Conservation (phyloP, 106 monocot species). For the Ottelia alismoides region DNA sequence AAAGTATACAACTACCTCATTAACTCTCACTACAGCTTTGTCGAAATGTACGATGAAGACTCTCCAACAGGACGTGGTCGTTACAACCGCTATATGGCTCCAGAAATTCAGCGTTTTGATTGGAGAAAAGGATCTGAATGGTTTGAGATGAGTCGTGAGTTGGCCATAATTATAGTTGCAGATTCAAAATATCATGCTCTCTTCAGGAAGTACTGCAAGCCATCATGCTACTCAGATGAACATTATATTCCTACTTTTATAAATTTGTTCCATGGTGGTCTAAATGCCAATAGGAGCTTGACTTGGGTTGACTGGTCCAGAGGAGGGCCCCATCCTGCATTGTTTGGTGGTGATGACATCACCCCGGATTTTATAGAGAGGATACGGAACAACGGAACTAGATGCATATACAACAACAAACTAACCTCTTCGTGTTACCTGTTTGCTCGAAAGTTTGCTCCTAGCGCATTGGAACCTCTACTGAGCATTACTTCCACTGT, state of each 20-base stretch:
- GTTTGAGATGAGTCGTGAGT: constrained; percentile 17
- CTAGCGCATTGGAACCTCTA: constrained; percentile 13
- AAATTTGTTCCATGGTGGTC: constrained; percentile 14
- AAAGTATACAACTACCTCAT: constrained; percentile 15
- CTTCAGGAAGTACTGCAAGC: constrained; percentile 11
- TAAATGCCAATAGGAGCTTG: constrained; percentile 12
- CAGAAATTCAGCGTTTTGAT: constrained; percentile 3
- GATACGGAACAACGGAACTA: constrained; percentile 17
- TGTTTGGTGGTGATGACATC: constrained; percentile 4
- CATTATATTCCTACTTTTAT: constrained; percentile 18
- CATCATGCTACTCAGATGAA: constrained; percentile 19
- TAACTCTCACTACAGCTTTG: constrained; percentile 10
- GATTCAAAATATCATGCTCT: constrained; percentile 8
- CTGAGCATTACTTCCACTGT: constrained; percentile 7
- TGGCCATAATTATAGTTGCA: constrained; percentile 13
- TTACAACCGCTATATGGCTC: constrained; percentile 12
- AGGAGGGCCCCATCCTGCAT: constrained; percentile 7
- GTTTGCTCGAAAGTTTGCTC: constrained; percentile 21
- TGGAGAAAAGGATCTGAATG: constrained; percentile 24
- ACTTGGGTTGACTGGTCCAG: constrained; percentile 16
- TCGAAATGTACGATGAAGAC: constrained; percentile 12
- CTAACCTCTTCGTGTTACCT: constrained; percentile 14
- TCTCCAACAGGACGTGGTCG: constrained; percentile 12
- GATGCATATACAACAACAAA: constrained; percentile 10
- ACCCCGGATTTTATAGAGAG: constrained; percentile 7